Evolutionary conservation across 306 rosid species (phyloP).

Genomic region (Dryas octopetala): DNA sequence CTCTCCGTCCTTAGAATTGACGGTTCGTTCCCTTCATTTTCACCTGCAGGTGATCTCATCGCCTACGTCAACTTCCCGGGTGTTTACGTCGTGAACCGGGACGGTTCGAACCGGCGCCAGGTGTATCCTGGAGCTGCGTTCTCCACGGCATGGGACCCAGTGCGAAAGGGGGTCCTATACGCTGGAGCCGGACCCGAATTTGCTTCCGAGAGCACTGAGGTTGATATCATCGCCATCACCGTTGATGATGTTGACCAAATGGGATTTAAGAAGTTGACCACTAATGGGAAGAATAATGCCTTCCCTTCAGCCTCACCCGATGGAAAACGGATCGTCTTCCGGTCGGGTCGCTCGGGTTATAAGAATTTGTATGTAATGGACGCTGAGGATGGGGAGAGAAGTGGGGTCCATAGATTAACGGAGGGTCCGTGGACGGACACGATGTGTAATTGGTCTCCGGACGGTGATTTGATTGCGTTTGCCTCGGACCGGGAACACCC

Average conservation of each 20-base stretch:
- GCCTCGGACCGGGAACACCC: conserved; percentile 68
- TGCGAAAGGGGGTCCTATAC: conserved; percentile 57
- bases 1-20: conserved; percentile 58
- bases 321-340: conserved; percentile 77
- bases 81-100: conserved; percentile 55
- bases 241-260: conserved; percentile 31
- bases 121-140: conserved; percentile 48
- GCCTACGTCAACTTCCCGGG: conserved; percentile 63
- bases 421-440: conserved; percentile 81
- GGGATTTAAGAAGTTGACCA: conserved; percentile 49
- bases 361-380: conserved; percentile 79
- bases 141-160: conserved; percentile 72
- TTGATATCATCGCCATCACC: conserved; percentile 60
- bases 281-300: conserved; percentile 76
- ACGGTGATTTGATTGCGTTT: conserved; percentile 82
- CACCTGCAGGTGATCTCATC: conserved; percentile 62
- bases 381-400: conserved; percentile 54
- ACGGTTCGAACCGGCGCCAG: conserved; percentile 62
- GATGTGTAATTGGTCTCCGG: conserved; percentile 85
- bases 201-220: conserved; percentile 56
- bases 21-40: conserved; percentile 75
- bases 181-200: conserved; percentile 64
- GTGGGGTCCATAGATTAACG: conserved; percentile 48
- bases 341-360: conserved; percentile 70
- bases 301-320: conserved; percentile 73